A percentile compares a stretch with the other conserved stretches of the same genome.
Evolutionary conservation across 306 rosid genomes (phyloP).

Genomic region (Vachellia collinsii): DNA sequence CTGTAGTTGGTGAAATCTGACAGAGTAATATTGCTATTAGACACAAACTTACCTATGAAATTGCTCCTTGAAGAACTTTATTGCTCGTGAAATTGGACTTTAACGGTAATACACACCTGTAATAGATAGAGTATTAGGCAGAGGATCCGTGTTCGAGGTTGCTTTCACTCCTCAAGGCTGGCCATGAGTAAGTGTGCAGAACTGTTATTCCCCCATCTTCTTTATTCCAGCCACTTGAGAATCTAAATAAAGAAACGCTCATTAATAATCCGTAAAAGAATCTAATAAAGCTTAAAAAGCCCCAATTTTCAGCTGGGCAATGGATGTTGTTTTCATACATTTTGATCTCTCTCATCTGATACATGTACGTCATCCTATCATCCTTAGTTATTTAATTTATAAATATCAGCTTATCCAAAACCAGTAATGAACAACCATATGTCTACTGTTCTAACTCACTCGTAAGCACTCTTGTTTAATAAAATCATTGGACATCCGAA

Average conservation of each 20-base stretch:
- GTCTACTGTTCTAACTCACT: neutral
- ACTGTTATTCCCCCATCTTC: neutral
- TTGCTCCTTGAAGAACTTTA: no score
- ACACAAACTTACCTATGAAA: no score
- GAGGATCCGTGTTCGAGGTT: neutral
- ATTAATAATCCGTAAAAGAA: conserved; percentile 34
- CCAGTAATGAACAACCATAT: neutral
- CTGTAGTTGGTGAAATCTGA: no score
- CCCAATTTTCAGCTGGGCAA: conserved; percentile 4
- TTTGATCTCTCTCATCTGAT: neutral
- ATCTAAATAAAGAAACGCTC: conserved; percentile 26
- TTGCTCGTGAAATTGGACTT: no score
- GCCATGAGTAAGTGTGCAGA: neutral
- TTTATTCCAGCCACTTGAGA: conserved; percentile 38
- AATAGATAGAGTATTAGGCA: neutral
- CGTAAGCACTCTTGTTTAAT: neutral
- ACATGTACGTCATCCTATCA: neutral
- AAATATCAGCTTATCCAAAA: neutral
- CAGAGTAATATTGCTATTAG: no score
- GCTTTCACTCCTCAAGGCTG: conserved; percentile 20
- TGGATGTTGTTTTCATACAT: neutral
- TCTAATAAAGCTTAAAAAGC: conserved; percentile 32
- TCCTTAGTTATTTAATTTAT: neutral
- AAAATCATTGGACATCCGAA: neutral
- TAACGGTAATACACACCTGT: neutral